Evolutionary conservation across 2,329 filamentous ascomycete species (phyloP).

Genomic region (Fusarium virguliforme): DNA sequence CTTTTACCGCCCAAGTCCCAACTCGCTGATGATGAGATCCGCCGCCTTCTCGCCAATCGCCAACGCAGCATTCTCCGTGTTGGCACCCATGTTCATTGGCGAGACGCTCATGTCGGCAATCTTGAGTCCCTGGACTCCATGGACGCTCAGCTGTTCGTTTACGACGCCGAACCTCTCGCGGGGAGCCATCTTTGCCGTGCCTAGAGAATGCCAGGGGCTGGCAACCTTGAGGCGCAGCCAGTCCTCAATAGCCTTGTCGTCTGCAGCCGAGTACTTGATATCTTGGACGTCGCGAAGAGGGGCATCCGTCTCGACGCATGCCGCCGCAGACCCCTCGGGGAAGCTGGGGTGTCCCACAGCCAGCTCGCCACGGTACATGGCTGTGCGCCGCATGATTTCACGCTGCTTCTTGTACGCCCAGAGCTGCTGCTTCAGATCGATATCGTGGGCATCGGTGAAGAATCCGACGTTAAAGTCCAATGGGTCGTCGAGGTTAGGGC

Average conservation of each 20-base stretch:
- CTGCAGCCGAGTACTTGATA: neutral
- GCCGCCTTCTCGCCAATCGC: conserved; percentile 64
- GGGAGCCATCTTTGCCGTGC: neutral
- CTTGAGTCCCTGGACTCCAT: conserved; percentile 60
- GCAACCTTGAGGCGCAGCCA: conserved; percentile 5
- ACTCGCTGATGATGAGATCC: conserved; percentile 54
- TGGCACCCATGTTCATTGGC: conserved; percentile 61
- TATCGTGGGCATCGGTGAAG: conserved; percentile 68
- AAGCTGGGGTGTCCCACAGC: conserved; percentile 62
- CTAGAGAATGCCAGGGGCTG: conserved; percentile 1
- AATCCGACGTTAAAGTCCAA: conserved; percentile 72
- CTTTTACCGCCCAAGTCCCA: neutral
- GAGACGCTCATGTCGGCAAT: conserved; percentile 58
- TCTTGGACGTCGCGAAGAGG: neutral
- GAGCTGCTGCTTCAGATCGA: conserved; percentile 72
- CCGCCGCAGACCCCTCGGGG: conserved; percentile 50
- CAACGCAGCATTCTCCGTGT: conserved; percentile 65
- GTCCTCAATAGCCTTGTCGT: neutral
- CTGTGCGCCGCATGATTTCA: conserved; percentile 71
- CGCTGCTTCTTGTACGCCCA: conserved; percentile 77
- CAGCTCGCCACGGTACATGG: conserved; percentile 66
- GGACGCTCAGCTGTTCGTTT: neutral
- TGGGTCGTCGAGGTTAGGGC: conserved; percentile 50
- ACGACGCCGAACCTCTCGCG: conserved; percentile 4
- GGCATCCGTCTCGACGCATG: conserved; percentile 1